Evolutionary conservation across 768 basidiomycete genomes (phyloP).

Genomic region (Naganishia antarctica): DNA sequence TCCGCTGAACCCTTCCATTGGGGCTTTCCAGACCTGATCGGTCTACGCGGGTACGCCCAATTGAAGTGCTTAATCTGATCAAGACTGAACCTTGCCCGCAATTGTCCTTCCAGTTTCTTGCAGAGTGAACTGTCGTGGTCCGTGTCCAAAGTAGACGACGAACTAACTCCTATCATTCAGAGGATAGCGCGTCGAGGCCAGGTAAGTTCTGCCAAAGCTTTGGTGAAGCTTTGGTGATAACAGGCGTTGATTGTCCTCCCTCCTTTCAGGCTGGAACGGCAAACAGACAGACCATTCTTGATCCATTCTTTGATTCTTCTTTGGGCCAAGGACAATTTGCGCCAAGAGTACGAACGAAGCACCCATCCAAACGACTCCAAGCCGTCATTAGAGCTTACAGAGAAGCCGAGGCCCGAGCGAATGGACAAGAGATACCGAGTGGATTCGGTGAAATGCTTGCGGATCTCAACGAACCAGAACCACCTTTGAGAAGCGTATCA

Average conservation of each 20-base stretch:
- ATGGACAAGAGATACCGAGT: slow-evolving; percentile 27
- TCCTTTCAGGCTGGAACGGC: slow-evolving; percentile 56
- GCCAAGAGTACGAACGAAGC: slow-evolving; percentile 73
- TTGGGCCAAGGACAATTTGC: slow-evolving; percentile 65
- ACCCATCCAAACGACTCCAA: slow-evolving; percentile 79
- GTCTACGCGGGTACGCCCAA: slow-evolving; percentile 65
- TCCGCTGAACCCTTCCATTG: slow-evolving; percentile 94
- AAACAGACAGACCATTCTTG: slow-evolving; percentile 73
- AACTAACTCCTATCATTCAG: slow-evolving; percentile 85
- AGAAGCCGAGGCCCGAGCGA: slow-evolving; percentile 43
- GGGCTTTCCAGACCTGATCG: slow-evolving; percentile 94
- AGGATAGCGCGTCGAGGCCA: slow-evolving; percentile 77
- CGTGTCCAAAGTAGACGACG: slow-evolving; percentile 76
- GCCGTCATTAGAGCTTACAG: slow-evolving; percentile 46
- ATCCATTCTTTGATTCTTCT: slow-evolving; percentile 67
- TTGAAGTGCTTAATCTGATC: neutral
- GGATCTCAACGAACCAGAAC: slow-evolving; percentile 35
- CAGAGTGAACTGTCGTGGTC: slow-evolving; percentile 75
- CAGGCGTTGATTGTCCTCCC: neutral
- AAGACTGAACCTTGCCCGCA: slow-evolving; percentile 32
- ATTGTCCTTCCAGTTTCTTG: slow-evolving; percentile 59
- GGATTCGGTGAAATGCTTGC: slow-evolving; percentile 46
- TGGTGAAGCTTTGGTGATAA: too few species aligned
- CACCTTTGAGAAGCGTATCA: neutral
- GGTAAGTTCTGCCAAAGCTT: slow-evolving; percentile 49